phyloP scores from a whole-genome alignment of 345 rosid genomes.

The Cardamine occulta region DNA sequence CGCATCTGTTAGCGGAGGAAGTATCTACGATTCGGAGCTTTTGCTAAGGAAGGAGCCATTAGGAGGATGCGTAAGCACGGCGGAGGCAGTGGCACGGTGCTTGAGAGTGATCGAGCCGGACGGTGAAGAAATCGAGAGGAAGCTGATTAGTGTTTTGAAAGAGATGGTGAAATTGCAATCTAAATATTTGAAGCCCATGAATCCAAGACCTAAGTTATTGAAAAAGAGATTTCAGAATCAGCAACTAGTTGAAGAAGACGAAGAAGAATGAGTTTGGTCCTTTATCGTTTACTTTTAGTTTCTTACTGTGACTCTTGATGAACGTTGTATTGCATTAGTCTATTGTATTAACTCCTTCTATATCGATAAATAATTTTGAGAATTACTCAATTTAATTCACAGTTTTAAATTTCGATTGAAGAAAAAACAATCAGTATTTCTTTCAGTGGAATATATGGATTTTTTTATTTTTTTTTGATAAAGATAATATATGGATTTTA shows the following conservation, averaged over 20 bases:
- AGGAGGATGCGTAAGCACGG: conserved; percentile 76
- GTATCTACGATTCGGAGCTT: conserved; percentile 71
- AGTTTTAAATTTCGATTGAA: not conserved
- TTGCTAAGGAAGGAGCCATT: conserved; percentile 80
- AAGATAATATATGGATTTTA: not conserved
- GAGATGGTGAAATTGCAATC: conserved; percentile 86
- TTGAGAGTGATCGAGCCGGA: conserved; percentile 61
- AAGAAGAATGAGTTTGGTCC: conserved; percentile 5
- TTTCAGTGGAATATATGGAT: not conserved
- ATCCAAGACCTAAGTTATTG: conserved; percentile 63
- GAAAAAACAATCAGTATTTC: not conserved
- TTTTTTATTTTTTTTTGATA: too few relatives aligned
- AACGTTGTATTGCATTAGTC: not conserved
- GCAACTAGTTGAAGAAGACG: conserved; percentile 7
- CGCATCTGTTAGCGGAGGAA: conserved; percentile 57
- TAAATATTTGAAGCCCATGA: conserved; percentile 69
- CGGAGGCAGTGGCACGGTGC: conserved; percentile 90
- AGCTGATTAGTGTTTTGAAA: conserved; percentile 61
- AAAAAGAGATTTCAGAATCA: conserved; percentile 49
- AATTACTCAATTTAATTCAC: not conserved
- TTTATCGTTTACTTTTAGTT: not conserved
- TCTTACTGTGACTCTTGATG: not conserved
- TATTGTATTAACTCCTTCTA: not conserved
- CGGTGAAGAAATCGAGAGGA: conserved; percentile 63
- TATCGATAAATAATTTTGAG: not conserved